Conservation (phyloP, 768 basidiomycete species). For the Amanita inopinata region DNA sequence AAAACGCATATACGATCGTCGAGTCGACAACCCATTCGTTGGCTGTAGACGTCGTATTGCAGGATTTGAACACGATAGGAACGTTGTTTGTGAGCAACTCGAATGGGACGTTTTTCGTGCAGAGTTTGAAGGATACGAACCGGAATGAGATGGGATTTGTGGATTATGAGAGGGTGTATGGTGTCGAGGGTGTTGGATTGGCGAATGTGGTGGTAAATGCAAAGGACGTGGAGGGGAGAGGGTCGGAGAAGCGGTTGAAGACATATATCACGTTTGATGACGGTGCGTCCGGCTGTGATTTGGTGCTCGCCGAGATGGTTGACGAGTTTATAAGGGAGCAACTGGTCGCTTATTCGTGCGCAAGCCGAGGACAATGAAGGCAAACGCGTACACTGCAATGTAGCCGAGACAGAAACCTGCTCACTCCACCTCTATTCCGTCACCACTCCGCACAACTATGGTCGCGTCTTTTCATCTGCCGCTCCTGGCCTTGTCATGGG, state of each 20-base stretch:
- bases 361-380: slow-evolving; percentile 52
- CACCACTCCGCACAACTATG: slow-evolving; percentile 86
- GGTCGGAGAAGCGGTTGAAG: slow-evolving; percentile 61
- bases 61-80: slow-evolving; percentile 57
- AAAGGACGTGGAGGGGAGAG: slow-evolving; percentile 68
- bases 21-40: slow-evolving; percentile 91
- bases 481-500: slow-evolving; percentile 95
- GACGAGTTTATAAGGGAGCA: slow-evolving; percentile 28
- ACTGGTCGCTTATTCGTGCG: slow-evolving; percentile 62
- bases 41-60: slow-evolving; percentile 85
- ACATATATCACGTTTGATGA: slow-evolving; percentile 89
- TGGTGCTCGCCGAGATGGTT: no score
- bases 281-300: no score
- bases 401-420: slow-evolving; percentile 48
- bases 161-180: slow-evolving; percentile 84
- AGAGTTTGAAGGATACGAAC: slow-evolving; percentile 88
- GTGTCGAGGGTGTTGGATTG: slow-evolving; percentile 83
- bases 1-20: slow-evolving; percentile 94
- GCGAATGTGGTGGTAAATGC: slow-evolving; percentile 83
- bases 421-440: slow-evolving; percentile 91
- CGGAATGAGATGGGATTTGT: slow-evolving; percentile 83
- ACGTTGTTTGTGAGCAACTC: slow-evolving; percentile 94
- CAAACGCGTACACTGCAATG: slow-evolving; percentile 52
- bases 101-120: slow-evolving; percentile 91
- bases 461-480: slow-evolving; percentile 88